These are phyloP conservation scores for Phoenix roebelenii DNA, from an alignment of 176 grass and related monocot genomes.

Conservation along the genomic window DNA sequence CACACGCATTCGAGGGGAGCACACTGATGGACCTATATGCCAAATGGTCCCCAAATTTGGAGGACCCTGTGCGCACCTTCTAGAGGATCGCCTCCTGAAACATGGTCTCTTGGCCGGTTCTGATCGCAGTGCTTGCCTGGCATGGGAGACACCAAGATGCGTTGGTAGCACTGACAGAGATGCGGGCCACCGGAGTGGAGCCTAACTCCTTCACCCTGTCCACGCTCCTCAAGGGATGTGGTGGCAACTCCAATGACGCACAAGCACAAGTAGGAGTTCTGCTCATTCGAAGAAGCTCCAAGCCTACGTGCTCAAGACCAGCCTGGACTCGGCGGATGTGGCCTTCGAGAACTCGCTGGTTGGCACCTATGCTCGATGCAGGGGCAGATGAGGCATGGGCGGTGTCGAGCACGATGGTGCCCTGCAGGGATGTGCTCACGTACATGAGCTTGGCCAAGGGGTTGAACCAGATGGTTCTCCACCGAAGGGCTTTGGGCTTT, in stretches of 20 bases:
- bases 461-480: conserved; percentile 46
- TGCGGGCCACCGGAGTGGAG: conserved; percentile 42
- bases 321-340: conserved; percentile 37
- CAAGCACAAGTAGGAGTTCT: conserved; percentile 8
- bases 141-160: conserved; percentile 32
- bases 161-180: conserved; percentile 31
- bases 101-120: conserved; percentile 57
- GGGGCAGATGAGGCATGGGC: conserved; percentile 42
- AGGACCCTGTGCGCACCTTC: conserved; percentile 32
- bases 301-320: conserved; percentile 58
- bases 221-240: conserved; percentile 50
- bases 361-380: conserved; percentile 58
- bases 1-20: conserved; percentile 39
- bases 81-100: conserved; percentile 26
- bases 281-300: conserved; percentile 43
- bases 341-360: conserved; percentile 58
- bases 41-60: conserved; percentile 31
- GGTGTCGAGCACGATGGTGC: conserved; percentile 41
- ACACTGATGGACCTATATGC: conserved; percentile 53
- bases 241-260: not conserved
- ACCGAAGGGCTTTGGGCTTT: conserved; percentile 34
- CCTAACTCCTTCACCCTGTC: conserved; percentile 75
- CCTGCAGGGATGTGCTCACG: conserved; percentile 41
- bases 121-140: conserved; percentile 34
- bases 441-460: conserved; percentile 74